Evolutionary conservation across 179 eudicot genomes (phyloP).

Genomic region (Spinacia oleracea): DNA sequence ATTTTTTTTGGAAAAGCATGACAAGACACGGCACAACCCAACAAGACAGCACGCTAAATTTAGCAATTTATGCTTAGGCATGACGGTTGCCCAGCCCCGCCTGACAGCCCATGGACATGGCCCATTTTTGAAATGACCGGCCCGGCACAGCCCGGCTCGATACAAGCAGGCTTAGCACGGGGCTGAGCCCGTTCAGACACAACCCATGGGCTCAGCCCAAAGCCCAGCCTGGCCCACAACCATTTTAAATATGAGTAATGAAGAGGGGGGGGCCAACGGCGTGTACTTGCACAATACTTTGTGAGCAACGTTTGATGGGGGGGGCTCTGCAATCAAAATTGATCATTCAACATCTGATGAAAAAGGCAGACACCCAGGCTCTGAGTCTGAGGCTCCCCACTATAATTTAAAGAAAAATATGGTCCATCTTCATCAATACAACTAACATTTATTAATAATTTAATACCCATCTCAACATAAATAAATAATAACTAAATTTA

Average conservation of each 20-base stretch:
- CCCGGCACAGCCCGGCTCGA: no score
- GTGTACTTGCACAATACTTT: constrained; percentile 52
- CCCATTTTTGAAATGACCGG: no score
- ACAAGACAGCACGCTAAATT: no score
- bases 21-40: no score
- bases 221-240: no score
- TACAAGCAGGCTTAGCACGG: no score
- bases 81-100: no score
- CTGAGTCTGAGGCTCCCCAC: constrained; percentile 19
- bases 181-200: no score
- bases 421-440: constrained; percentile 36
- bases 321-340: constrained; percentile 38
- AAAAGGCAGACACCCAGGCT: constrained; percentile 18
- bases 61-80: no score
- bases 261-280: constrained; percentile 33
- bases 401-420: background rate
- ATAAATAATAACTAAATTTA: constrained; percentile 20
- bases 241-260: background rate
- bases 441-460: constrained; percentile 49
- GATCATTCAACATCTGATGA: constrained; percentile 33
- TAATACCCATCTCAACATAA: constrained; percentile 30
- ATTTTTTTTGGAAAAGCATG: no score
- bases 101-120: no score
- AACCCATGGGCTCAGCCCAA: no score
- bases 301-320: constrained; percentile 41